These are phyloP conservation scores for Ophiobolus disseminans DNA, from an alignment of 2,329 filamentous ascomycete genomes.

Conservation along the genomic window DNA sequence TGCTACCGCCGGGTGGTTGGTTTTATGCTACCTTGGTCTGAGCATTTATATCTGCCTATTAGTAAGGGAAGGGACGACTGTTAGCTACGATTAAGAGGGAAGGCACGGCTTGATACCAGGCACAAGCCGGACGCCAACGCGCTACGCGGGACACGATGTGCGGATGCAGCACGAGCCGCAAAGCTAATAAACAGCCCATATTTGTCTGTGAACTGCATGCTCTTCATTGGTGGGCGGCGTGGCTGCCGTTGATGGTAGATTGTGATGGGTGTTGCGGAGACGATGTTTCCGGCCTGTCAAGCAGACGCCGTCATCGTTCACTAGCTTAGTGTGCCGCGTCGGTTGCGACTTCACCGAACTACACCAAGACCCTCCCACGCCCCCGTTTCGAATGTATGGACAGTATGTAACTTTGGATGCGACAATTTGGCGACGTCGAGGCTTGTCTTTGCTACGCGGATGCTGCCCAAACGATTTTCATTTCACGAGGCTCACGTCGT, in stretches of 20 bases:
- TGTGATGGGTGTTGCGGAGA: not conserved
- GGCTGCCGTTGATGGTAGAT: not conserved
- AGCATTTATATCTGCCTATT: not conserved
- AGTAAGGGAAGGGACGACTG: not conserved
- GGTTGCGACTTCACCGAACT: not conserved
- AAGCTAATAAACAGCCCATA: not conserved
- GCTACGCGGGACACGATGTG: not conserved
- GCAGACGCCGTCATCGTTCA: not conserved
- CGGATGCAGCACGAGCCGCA: slow-evolving; percentile 4
- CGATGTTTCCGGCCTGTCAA: not conserved
- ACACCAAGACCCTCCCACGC: not conserved
- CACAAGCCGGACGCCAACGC: not conserved
- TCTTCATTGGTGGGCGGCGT: not conserved
- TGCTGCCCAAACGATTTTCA: not conserved
- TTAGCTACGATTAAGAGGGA: not conserved
- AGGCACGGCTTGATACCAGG: not conserved
- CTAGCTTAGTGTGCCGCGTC: too few species aligned
- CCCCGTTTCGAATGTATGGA: too few species aligned
- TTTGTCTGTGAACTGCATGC: not conserved
- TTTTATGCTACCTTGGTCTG: not conserved
- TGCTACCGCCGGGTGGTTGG: not conserved
- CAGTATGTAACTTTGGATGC: not conserved
- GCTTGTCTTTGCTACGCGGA: not conserved
- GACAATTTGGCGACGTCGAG: not conserved
- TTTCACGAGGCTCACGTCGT: not conserved